Base-by-base conservation (phyloP, 805 yeast genomes). In the fission yeast (Schizosaccharomyces pombe) region DNA sequence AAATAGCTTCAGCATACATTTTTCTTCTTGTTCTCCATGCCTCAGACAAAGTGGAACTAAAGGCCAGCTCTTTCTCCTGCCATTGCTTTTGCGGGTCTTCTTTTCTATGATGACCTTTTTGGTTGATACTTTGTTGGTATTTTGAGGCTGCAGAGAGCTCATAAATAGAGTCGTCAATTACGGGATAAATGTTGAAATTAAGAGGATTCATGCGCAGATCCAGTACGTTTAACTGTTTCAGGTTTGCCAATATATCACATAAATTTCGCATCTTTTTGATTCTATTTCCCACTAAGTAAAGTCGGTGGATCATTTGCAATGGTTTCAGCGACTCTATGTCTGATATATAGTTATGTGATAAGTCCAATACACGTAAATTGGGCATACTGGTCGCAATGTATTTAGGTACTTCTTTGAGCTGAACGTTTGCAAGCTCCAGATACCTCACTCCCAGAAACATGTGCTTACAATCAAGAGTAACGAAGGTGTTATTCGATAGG, bases 401-500 rank as follows among this genome's bases (percentile, higher is more conserved):
- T 24, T 30, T 51, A 1, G 70, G 69, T 28, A 66, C 54, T 5
- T 32, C 47, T 22, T 52, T 51, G 5, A 66, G 55, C 2, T 59
- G 59, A 16, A 62, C 57, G 6, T 62, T 58, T 6, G 64, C 60
- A 9, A 66, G 56, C 43, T 66, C 69, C 47, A 66, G 58, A 12
- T 55, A 53, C 34, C 63, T 63, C 32, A 67, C 57, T 51, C 64
- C 65, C 57, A 64, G 54, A 54, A 62, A 66, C 14, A 62, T 62
- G 47, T 61, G 59, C 16, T 47, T 31, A 31, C 62, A 54, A 12
- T 55, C 58, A 12, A 62, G 47, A 14, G 52, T 56, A 4, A 43
- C 29, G 24, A 61, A 56, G 19, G 53, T 33, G 31, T 58, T 61
- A 2, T 75, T 76, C 0, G 77, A 70, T 31, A 74, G 55, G 56